Evolutionary conservation across 169 alveolate genomes (phyloP).

Genomic region (Perkinsus marinus): DNA sequence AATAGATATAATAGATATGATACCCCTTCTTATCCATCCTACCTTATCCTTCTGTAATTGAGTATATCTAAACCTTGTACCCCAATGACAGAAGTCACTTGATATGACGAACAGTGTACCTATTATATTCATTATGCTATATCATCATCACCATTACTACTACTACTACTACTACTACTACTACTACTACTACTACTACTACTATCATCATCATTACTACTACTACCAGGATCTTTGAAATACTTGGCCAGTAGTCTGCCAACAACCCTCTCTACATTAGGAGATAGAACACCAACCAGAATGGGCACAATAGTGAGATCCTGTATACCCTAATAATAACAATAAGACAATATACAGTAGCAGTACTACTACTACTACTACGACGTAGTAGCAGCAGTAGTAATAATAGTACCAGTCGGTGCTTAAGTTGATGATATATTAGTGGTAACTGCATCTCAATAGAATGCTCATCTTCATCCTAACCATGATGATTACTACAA

Average conservation of each 20-base stretch:
- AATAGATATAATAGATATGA: background rate
- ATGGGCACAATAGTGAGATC: background rate
- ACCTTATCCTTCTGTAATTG: background rate
- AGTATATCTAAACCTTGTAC: background rate
- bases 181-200: background rate
- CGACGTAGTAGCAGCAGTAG: too few relatives aligned
- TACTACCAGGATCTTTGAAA: background rate
- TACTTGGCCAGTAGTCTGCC: background rate
- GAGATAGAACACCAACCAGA: background rate
- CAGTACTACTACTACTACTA: background rate
- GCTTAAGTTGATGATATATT: background rate
- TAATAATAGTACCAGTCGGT: background rate
- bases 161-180: background rate
- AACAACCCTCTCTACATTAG: background rate
- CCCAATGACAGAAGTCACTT: constrained; percentile 4
- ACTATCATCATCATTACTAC: background rate
- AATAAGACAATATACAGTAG: background rate
- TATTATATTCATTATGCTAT: background rate
- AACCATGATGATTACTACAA: background rate
- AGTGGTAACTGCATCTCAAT: background rate
- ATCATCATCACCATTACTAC: background rate
- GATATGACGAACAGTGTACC: background rate
- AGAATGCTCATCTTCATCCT: background rate
- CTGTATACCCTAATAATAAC: background rate
- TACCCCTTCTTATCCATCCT: background rate